Evolutionary conservation across 2,329 filamentous ascomycete species (phyloP), one percentile per base, ranked within the genome.

Genomic region (Didymellaceae sp.): DNA sequence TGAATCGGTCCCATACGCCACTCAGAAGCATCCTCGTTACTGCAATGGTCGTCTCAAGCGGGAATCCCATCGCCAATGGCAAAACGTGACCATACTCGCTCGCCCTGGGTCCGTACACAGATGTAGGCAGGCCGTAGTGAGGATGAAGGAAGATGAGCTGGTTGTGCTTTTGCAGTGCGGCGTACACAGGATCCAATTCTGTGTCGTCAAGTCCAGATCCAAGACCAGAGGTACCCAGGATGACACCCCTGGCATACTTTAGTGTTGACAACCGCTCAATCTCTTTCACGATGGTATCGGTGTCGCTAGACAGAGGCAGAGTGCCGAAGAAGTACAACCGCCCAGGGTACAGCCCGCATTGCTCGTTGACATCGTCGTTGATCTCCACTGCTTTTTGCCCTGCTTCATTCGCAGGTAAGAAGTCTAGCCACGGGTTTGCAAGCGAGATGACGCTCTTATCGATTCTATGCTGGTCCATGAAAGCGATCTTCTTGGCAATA

Each of bases 381-480:
- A 96, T 86, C 1, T 78, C 78, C 44, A 75, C 67, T 1, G 90
- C 90, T 39, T 86, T 85, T 22, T 74, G 69, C 1, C 81, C 82
- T 0, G 89, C 88, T 58, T 87, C 82, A 4, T 77, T 70, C 0
- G 83, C 69, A 0, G 78, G 73, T 0, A 96, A 75, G 68, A 96
- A 97, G 74, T 97, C 92, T 2, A 97, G 82, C 92, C 92, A 97
- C 0, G 92, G 92, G 67, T 97, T 97, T 11, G 92, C 92, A 17
- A 96, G 84, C 0, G 90, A 94, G 56, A 97, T 85, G 41, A 96
- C 89, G 1, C 89, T 94, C 57, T 88, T 85, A 72, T 88, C 83
- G 70, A 97, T 96, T 44, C 78, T 78, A 75, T 97, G 92, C 13
- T 80, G 83, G 70, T 91, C 82, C 92, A 97, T 97, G 76, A 97